phyloP scores from a whole-genome alignment of 345 rosid species.

The Kernera saxatilis region DNA sequence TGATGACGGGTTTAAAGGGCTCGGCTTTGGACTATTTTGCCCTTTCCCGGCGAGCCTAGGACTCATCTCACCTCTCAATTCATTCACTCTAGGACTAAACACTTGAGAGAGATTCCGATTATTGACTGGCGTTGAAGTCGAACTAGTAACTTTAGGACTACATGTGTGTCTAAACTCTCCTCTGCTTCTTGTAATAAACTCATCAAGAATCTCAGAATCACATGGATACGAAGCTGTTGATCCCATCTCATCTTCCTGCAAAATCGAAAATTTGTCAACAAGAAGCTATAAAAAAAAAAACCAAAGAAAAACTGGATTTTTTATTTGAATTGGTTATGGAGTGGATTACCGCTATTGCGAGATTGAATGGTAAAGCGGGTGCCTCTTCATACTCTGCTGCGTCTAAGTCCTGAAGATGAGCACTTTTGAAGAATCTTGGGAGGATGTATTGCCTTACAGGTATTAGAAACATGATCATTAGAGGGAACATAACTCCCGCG shows the following conservation, averaged over 20 bases:
- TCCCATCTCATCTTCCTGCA: constrained; percentile 54
- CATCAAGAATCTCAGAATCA: constrained; percentile 76
- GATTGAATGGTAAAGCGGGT: constrained; percentile 77
- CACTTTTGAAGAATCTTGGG: constrained; percentile 84
- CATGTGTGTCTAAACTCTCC: constrained; percentile 75
- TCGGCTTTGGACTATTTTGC: constrained; percentile 46
- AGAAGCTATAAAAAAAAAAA: background rate
- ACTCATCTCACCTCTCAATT: constrained; percentile 59
- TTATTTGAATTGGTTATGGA: background rate
- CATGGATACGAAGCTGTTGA: constrained; percentile 48
- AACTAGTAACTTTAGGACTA: constrained; percentile 75
- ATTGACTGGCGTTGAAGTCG: constrained; percentile 53
- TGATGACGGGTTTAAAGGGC: constrained; percentile 45
- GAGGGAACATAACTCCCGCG: constrained; percentile 91
- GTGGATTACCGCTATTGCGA: constrained; percentile 20
- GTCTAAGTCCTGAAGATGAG: constrained; percentile 85
- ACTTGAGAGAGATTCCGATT: constrained; percentile 42
- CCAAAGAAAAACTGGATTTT: background rate
- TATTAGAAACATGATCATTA: constrained; percentile 89
- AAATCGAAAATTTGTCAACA: background rate
- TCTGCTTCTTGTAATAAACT: constrained; percentile 79
- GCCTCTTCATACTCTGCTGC: constrained; percentile 97
- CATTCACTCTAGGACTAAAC: constrained; percentile 61
- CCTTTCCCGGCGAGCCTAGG: constrained; percentile 40
- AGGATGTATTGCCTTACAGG: constrained; percentile 82